Evolutionary conservation across 2,329 filamentous ascomycete genomes (phyloP), one percentile per base, ranked within the genome.

Genomic region (Aspergillus sp.): DNA sequence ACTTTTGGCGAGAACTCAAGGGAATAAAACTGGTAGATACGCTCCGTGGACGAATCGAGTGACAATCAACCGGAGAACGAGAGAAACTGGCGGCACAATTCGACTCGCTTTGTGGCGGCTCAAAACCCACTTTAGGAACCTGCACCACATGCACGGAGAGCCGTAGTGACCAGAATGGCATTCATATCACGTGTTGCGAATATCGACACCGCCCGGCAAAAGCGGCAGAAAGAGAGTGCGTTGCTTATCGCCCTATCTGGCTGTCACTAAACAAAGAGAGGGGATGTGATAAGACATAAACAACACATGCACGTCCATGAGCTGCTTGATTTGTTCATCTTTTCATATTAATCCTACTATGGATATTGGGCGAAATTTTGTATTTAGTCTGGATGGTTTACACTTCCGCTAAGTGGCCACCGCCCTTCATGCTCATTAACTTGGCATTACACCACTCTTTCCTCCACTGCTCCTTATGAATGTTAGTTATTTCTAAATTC

Each of bases 101-200:
- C 54, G 62, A 63, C 60, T 64, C 61, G 49, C 61, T 62, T 66
- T 66, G 64, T 66, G 64, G 62, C 62, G 62, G 63, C 59, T 60
- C 63, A 66, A 67, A 67, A 66, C 63, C 64, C 64, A 66, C 64
- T 64, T 60, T 62, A 55, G 49, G 51, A 39, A 41, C 44, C 15
- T 41, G 38, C 50, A 50, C 56, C 49, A 54, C 49, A 56, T 54
- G 51, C 33, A 15, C 13, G 42, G 44, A 13, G 5, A 17, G 13
- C 19, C 20, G 23, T 9, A 56, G 13, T 7, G 2, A 48, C 41
- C 50, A 51, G 2, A n/a, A 22, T 25, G 19, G 7, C 35, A 33
- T 5, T 20, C 10, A 39, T 39, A 19, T 38, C 52, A 54, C 46
- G 50, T 54, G 47, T 10, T 1, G 5, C 2, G 6, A 7, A 37